These are phyloP conservation scores for Neurospora crassa DNA, from an alignment of 2,329 filamentous ascomycete species.

Conservation along the genomic window DNA sequence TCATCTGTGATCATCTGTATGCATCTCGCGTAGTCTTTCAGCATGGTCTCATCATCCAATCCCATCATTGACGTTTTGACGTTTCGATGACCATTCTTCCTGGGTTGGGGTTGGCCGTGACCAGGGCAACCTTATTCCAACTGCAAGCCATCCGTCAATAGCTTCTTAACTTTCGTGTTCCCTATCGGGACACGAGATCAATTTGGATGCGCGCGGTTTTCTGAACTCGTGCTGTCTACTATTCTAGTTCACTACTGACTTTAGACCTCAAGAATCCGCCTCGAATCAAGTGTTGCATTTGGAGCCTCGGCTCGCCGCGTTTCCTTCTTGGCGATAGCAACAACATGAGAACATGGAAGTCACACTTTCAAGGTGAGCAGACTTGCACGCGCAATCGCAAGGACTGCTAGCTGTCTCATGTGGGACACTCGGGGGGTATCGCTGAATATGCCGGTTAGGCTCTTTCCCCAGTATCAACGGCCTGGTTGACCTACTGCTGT, in stretches of 20 bases:
- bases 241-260: neutral
- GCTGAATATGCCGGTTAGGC: neutral
- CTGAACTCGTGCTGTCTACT: neutral
- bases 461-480: neutral
- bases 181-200: neutral
- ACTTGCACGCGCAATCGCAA: neutral
- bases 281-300: neutral
- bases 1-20: neutral
- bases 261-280: neutral
- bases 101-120: neutral
- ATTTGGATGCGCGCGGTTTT: neutral
- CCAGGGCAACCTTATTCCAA: neutral
- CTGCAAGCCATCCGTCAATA: neutral
- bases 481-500: neutral
- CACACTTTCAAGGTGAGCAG: neutral
- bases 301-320: neutral
- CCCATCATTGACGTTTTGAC: neutral
- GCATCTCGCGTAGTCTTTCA: neutral
- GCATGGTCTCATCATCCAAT: neutral
- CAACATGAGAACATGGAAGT: neutral
- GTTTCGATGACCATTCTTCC: neutral
- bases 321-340: neutral
- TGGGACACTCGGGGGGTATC: neutral
- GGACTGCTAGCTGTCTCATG: neutral
- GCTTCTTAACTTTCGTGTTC: neutral